phyloP scores from a whole-genome alignment of 768 basidiomycete genomes.

The Nidula microcarpa region DNA sequence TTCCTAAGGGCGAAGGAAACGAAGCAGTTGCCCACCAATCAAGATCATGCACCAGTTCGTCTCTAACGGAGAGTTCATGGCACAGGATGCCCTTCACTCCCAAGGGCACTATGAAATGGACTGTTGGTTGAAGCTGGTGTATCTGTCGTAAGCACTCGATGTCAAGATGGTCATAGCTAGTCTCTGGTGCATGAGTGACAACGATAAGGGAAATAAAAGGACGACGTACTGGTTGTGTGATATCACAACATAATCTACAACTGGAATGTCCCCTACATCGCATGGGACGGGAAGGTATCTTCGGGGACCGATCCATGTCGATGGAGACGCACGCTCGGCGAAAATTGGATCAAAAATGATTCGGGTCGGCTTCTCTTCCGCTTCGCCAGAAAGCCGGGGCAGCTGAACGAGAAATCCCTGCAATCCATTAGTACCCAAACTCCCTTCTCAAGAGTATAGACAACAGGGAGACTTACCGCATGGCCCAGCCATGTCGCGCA shows the following conservation, averaged over 20 bases:
- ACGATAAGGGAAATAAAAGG: background rate
- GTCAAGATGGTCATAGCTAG: background rate
- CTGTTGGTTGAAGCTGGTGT: background rate
- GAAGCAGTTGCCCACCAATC: background rate
- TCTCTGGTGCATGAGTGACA: background rate
- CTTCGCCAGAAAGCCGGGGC: background rate
- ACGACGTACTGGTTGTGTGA: background rate
- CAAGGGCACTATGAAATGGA: background rate
- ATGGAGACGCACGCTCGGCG: background rate
- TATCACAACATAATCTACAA: background rate
- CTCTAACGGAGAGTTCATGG: background rate
- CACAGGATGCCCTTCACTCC: background rate
- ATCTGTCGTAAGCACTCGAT: background rate
- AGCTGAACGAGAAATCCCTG: background rate
- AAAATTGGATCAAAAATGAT: background rate
- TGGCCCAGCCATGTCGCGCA: background rate
- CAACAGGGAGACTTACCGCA: background rate
- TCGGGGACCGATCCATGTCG: background rate
- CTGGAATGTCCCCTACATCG: background rate
- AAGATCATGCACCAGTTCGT: background rate
- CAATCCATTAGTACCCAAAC: background rate
- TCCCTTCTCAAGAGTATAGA: background rate
- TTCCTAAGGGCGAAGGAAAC: background rate
- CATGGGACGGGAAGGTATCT: background rate
- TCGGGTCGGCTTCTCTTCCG: background rate